Conservation (phyloP, 257 asterid genomes). For the Solanum chilense region DNA sequence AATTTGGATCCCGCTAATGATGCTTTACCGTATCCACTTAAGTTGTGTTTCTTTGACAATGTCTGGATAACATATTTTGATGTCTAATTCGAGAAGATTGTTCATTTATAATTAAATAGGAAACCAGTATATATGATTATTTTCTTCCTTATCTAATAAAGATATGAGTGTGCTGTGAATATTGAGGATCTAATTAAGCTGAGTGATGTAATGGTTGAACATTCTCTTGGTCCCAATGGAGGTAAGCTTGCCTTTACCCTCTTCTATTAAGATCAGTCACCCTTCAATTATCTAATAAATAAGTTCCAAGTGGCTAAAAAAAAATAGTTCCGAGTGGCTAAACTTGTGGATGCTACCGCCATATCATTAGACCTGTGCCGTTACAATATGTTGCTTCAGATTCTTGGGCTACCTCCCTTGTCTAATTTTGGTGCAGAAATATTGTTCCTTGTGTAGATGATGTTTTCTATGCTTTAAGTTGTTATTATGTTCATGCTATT, state of each 20-base stretch:
- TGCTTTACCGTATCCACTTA: conserved; percentile 81
- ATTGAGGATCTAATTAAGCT: conserved; percentile 88
- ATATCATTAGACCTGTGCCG: neutral
- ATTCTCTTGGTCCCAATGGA: conserved; percentile 96
- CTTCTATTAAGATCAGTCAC: neutral
- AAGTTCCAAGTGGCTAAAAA: neutral
- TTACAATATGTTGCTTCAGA: neutral
- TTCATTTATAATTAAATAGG: neutral
- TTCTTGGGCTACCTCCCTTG: neutral
- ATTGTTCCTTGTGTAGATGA: neutral
- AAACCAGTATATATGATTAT: neutral
- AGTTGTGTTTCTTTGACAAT: neutral
- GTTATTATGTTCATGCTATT: neutral
- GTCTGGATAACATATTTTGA: neutral
- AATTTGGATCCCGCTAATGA: conserved; percentile 97
- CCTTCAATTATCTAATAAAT: neutral
- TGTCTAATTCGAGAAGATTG: neutral
- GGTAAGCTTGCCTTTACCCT: conserved; percentile 32
- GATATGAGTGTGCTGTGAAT: conserved; percentile 90
- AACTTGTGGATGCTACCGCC: neutral
- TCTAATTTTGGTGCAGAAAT: neutral
- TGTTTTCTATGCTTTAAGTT: neutral
- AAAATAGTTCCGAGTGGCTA: neutral
- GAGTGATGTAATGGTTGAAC: conserved; percentile 85
- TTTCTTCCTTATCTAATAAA: conserved; percentile 39